Evolutionary conservation across 495 filamentous ascomycete species (phyloP), one percentile per base, ranked within the genome.

Genomic region (Oidiodendron maius): DNA sequence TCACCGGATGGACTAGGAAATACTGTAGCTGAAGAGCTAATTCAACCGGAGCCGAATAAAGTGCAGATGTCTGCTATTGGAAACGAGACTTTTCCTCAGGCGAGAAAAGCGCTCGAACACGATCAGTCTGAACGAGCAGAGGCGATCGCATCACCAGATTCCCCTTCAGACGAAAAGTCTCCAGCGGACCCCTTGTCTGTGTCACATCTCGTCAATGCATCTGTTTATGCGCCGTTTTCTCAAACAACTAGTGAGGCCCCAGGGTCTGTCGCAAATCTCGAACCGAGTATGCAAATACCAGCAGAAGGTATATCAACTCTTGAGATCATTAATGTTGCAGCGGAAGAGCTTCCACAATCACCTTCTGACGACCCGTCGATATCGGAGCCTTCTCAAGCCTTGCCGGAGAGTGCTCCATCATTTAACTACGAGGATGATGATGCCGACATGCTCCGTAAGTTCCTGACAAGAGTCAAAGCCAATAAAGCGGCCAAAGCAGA

Each of bases 381-480:
- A 9, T 17, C 37, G 4, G 47, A 51, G 39, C 26, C 42, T 23
- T 24, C 37, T 5, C 47, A 50, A 11, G 23, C 30, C 13, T 45
- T 38, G 11, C 35, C 46, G 13, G 39, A 50, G 36, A 53, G 51
- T 40, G n/a, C 41, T 18, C 32, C 24, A 17, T 11, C 37, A 0
- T n/a, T 34, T 11, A 50, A 17, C n/a, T 51, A 59, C 26, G 49
- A 61, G 15, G 23, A 53, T 8, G 56, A 58, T 2, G 68, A 72
- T 35, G 69, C 68, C 1, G 70, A 72, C 24, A 62, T 72, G 62
- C 59, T 72, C 23, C 56, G 67, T 11, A 65, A 67, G 34, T 72
- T 72, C 54, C 64, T 72, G 25, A 69, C 62, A 32, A 60, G 67
- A 22, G 70, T 72, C 3, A 60, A 66, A 40, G 70, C 68, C n/a